Evolutionary conservation across 1,139 yeast genomes (phyloP).

Genomic region (Saccharomyces hybrid): DNA sequence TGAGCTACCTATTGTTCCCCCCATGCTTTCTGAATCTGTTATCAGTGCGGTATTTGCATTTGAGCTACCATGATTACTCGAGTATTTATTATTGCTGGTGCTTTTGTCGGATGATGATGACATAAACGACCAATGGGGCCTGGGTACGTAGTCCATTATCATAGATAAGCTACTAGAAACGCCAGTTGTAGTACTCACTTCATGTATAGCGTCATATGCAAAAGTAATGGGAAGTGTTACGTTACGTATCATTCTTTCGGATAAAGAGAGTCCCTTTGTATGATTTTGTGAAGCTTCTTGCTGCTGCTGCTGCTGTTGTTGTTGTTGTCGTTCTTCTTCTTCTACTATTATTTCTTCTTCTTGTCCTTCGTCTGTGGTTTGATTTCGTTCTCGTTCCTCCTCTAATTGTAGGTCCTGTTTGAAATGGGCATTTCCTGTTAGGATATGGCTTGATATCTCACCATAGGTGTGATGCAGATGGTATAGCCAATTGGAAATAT

Average conservation of each 20-base stretch:
- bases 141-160: slow-evolving; percentile 25
- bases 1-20: neutral
- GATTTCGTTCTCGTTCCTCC: neutral
- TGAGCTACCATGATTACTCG: neutral
- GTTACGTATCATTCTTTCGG: slow-evolving; percentile 15
- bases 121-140: slow-evolving; percentile 7
- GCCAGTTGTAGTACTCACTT: slow-evolving; percentile 31
- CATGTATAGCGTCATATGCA: slow-evolving; percentile 31
- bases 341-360: neutral
- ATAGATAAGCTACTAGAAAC: slow-evolving; percentile 27
- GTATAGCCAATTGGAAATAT: slow-evolving; percentile 30
- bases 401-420: slow-evolving; percentile 13
- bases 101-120: slow-evolving; percentile 1
- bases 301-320: neutral
- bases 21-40: neutral
- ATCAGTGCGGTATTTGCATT: neutral
- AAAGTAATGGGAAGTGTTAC: slow-evolving; percentile 28
- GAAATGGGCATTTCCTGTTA: slow-evolving; percentile 27
- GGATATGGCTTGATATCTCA: slow-evolving; percentile 25
- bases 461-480: slow-evolving; percentile 27
- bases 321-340: neutral
- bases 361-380: neutral
- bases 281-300: neutral
- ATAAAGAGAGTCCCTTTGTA: neutral
- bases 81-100: slow-evolving; percentile 1